Conservation (phyloP, 805 yeast genomes). For the Cyberlindnera amylophila region DNA sequence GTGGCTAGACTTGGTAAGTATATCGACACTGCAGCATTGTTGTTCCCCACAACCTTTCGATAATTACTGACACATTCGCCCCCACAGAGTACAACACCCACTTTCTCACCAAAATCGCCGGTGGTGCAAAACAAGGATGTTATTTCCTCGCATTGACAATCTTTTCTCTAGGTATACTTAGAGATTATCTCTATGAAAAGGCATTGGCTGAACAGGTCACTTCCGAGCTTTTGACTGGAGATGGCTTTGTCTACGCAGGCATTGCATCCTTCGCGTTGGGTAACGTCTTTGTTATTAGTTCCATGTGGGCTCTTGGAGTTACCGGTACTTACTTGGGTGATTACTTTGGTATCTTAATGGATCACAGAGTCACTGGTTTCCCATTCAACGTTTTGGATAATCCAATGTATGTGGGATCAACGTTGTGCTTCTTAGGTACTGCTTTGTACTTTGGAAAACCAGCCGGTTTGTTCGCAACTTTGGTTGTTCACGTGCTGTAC, state of each 20-base stretch:
- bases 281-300: constrained; percentile 71
- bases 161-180: constrained; percentile 75
- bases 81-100: constrained; percentile 67
- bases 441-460: constrained; percentile 88
- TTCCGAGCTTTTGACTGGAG: constrained; percentile 46
- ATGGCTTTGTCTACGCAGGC: constrained; percentile 49
- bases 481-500: constrained; percentile 78
- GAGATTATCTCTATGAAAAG: constrained; percentile 71
- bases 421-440: constrained; percentile 85
- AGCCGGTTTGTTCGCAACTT: constrained; percentile 73
- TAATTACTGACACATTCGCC: not conserved
- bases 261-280: constrained; percentile 58
- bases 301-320: constrained; percentile 91
- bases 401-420: constrained; percentile 96
- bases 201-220: constrained; percentile 74
- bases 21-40: not conserved
- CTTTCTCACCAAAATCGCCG: constrained; percentile 67
- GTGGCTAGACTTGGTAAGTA: constrained; percentile 64
- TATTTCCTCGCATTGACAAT: constrained; percentile 79
- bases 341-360: constrained; percentile 94
- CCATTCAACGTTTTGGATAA: constrained; percentile 89
- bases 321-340: constrained; percentile 98
- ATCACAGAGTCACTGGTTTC: constrained; percentile 82
- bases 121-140: constrained; percentile 73
- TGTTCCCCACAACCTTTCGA: not conserved